Base-by-base conservation (phyloP, 2,329 filamentous ascomycete genomes). In the Uncinocarpus reesii region DNA sequence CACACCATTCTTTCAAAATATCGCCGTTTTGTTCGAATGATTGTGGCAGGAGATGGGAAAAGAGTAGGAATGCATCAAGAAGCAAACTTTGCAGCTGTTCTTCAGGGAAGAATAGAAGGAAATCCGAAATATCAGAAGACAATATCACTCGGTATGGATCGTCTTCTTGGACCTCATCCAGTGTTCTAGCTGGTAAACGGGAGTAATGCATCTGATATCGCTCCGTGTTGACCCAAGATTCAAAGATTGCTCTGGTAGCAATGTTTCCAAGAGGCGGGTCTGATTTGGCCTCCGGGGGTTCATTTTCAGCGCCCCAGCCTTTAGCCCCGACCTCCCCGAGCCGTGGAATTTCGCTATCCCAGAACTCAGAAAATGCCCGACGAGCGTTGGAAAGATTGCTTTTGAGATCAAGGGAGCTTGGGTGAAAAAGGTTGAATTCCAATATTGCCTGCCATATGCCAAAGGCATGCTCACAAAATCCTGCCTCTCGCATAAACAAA, bases 121-220 rank as follows among this genome's bases (percentile, higher is more conserved):
- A 72, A 0, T 77, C 72, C 52, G 79, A 69, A 16, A 95, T 71
- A 61, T 96, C 92, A 0, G 80, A 77, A 56, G 81, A 88, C 59
- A 95, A 77, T 38, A 95, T 77, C 2, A 92, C 78, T 29, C 88
- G 77, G 55, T 84, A 94, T 0, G 87, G 84, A 58, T 95, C 90
- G 50, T 89, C 83, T 54, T 86, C 83, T 13, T 76, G 77, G 1
- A 78, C 74, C 21, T 87, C 80, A 60, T 95, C 87, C 52, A 84
- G 71, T 0, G 83, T 83, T 42, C 84, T 78, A 13, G 84, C 84
- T 4, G 88, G 86, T 48, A 80, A 68, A 34, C 68, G 71, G 7
- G 81, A 72, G 35, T 67, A 65, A 11, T 59, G 53, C 1, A 70
- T 69, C 23, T 67, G 68, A 8, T 69, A 63, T n/a, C 63, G 60